Evolutionary conservation across 192 early-diverging fungal genomes (phyloP), one percentile per base, ranked within the genome.

Genomic region (Lobosporangium transversale): DNA sequence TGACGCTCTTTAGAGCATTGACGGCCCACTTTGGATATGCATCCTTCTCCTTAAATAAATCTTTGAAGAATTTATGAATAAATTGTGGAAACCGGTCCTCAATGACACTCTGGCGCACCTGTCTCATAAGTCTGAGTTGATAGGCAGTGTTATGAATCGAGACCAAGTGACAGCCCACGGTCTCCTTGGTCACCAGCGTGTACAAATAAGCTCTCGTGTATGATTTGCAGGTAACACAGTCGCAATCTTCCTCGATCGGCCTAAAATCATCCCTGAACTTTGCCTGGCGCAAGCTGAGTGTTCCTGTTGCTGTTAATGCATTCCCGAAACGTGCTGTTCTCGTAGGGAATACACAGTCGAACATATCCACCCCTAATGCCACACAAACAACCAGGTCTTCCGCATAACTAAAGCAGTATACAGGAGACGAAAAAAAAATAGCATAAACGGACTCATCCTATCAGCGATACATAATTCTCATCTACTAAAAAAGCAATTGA

Each of bases 271-370:
- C 58, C 12, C 79, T 82, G 70, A 83, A 92, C 71, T 84, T 83
- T 24, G 83, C 85, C 47, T 88, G 81, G 66, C 84, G 86, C 54
- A 95, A 78, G 15, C 83, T 70, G 35, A 95, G 66, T 26, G 89
- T 84, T 8, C 92, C 94, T 6, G 87, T 83, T 54, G 88, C 80
- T 35, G 91, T 92, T 45, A 95, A 80, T 12, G 94, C 94, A 74
- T 92, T 92, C 21, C 94, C 94, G 68, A 95, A 95, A 33, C 94
- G 89, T 67, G 94, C 94, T 21, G 94, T 95, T 44, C 94, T 87
- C 3, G 94, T 95, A 0, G 94, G 94, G 70, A 91, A 95, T 26
- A 95, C 94, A 79, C 94, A 95, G 68, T 95, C 94, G 74, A 90
- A 95, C 92, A 94, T 94, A 74, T 95, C 92, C 42, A 95, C 92